Percentiles rank a stretch among this genome's conserved stretches.
Evolutionary conservation across 257 asterid genomes (phyloP).

Genomic region (Solanum sparsipilum): DNA sequence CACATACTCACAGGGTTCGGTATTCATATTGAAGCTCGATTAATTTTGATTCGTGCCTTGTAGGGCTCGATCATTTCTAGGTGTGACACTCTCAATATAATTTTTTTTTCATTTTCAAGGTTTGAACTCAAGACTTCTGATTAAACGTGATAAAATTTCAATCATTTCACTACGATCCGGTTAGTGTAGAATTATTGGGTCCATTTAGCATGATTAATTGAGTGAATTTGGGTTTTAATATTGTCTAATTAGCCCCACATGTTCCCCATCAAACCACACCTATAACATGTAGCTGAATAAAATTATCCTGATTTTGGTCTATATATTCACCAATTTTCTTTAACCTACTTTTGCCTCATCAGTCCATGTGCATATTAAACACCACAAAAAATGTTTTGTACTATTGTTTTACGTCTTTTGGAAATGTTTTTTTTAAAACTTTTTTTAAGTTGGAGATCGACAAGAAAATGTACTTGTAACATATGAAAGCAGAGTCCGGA

Average conservation of each 20-base stretch:
- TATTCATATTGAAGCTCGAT: neutral
- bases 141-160: accelerated
- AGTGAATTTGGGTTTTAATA: neutral
- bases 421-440: neutral
- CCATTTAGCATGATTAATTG: neutral
- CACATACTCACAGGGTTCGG: accelerated
- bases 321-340: neutral
- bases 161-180: neutral
- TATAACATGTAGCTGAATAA: neutral
- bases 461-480: neutral
- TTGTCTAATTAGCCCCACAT: neutral
- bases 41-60: neutral
- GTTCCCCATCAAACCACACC: neutral
- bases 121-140: neutral
- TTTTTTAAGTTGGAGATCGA: neutral
- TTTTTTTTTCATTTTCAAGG: neutral
- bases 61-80: neutral
- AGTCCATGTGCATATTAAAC: neutral
- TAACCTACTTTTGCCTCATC: neutral
- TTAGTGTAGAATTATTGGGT: neutral
- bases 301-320: neutral
- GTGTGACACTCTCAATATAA: no score
- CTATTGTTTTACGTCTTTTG: neutral
- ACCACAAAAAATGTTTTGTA: neutral
- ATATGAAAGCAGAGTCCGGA: neutral